These are phyloP conservation scores for Pichia paraexigua DNA, from an alignment of 805 yeast genomes.

Conservation along the genomic window DNA sequence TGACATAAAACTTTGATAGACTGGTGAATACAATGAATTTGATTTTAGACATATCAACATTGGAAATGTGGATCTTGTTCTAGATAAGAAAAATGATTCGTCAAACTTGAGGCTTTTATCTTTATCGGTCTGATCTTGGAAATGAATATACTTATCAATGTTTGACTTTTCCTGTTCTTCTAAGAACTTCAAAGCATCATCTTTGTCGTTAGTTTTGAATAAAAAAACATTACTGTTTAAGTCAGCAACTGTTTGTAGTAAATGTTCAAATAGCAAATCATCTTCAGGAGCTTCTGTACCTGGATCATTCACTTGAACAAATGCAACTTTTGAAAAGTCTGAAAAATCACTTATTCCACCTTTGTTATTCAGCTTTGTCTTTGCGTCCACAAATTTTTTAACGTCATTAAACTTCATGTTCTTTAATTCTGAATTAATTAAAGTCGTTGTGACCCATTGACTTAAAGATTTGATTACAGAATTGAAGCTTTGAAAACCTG, in stretches of 20 bases:
- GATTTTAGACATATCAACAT: slow-evolving; percentile 56
- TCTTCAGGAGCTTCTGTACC: slow-evolving; percentile 52
- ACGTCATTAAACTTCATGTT: slow-evolving; percentile 8
- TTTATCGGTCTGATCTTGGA: slow-evolving; percentile 1
- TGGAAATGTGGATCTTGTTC: slow-evolving; percentile 52
- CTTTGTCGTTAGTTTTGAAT: slow-evolving; percentile 41
- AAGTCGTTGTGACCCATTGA: slow-evolving; percentile 38
- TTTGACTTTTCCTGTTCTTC: slow-evolving; percentile 34
- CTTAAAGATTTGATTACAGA: slow-evolving; percentile 25
- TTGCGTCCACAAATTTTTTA: slow-evolving; percentile 2
- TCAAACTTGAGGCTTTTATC: slow-evolving; percentile 27
- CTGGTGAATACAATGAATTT: slow-evolving; percentile 40
- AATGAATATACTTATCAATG: slow-evolving; percentile 37
- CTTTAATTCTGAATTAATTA: slow-evolving; percentile 4
- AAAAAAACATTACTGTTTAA: slow-evolving; percentile 48
- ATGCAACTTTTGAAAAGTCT: slow-evolving; percentile 37
- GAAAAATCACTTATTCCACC: slow-evolving; percentile 23
- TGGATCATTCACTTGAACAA: slow-evolving; percentile 47
- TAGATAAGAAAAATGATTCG: slow-evolving; percentile 40
- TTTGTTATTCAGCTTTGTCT: neutral
- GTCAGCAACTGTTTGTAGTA: slow-evolving; percentile 52
- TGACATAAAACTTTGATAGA: slow-evolving; percentile 55
- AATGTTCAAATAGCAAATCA: slow-evolving; percentile 47
- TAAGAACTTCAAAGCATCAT: slow-evolving; percentile 31
- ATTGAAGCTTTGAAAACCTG: neutral